Percentiles rank a stretch among this genome's conserved stretches.
phyloP scores from a whole-genome alignment of 768 basidiomycete genomes.

The Podaxis sp. region DNA sequence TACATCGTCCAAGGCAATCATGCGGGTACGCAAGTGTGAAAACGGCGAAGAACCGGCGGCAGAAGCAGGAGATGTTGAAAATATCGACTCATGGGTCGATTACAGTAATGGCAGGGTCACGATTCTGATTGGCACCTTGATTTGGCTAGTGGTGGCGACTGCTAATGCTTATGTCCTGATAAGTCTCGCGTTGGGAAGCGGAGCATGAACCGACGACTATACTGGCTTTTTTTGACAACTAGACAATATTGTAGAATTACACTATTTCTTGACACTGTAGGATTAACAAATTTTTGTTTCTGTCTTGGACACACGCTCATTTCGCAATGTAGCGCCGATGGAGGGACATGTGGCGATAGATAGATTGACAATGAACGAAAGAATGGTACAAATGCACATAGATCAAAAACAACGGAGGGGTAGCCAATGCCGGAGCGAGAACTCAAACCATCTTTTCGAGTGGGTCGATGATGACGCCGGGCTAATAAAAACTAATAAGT shows the following conservation, averaged over 20 bases:
- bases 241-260: neutral
- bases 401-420: neutral
- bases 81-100: conserved; percentile 45
- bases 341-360: neutral
- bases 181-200: conserved; percentile 38
- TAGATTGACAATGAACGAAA: neutral
- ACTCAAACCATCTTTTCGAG: conserved; percentile 44
- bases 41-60: neutral
- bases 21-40: conserved; percentile 59
- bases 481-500: conserved; percentile 35
- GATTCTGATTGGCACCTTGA: conserved; percentile 48
- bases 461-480: conserved; percentile 71
- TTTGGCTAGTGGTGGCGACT: conserved; percentile 65
- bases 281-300: neutral
- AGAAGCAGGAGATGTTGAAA: conserved; percentile 22
- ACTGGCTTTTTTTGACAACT: neutral
- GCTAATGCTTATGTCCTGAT: conserved; percentile 81
- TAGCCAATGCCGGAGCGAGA: neutral
- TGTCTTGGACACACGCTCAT: neutral
- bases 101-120: conserved; percentile 61
- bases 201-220: neutral
- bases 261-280: neutral
- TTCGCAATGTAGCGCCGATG: neutral
- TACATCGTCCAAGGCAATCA: conserved; percentile 69
- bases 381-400: neutral